Evolutionary conservation across 106 monocot genomes (phyloP), one percentile per base, ranked within the genome.

Genomic region (Gastrodia elata): DNA sequence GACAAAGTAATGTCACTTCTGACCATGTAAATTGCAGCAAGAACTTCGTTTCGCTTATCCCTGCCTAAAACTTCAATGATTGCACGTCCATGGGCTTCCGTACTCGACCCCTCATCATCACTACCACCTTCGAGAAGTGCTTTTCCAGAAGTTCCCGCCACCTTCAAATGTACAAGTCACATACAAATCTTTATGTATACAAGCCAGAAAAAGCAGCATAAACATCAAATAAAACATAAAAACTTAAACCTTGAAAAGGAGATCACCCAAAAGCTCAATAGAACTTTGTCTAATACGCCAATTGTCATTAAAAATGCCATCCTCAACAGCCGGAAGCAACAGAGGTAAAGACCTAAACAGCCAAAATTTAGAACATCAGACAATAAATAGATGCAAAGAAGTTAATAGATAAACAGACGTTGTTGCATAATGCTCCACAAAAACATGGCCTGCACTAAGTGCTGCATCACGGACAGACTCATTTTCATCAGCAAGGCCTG

Each of bases 201-300:
- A 9, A 30, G 14, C 65, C 7, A 67, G n/a, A 41, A 77, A 38
- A 25, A 16, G 18, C 5, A 58, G 55, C 0, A 27, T 16, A 28
- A 38, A 22, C 15, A 0, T 43, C 15, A 30, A 5, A 61, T 10
- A 18, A 71, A 44, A 22, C 68, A 41, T 35, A 56, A 69, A 26
- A 61, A 59, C 15, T 28, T 26, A 16, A 14, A 93, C 97, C 88
- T 98, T 98, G 82, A 98, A 98, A 67, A 98, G 91, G 40, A 98
- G 90, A 76, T 98, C 97, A 15, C 97, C 97, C 58, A 98, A 65
- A 77, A 98, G 93, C 75, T 98, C 97, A 76, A 98, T 86, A 68
- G 97, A 98, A 76, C 93, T 93, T 74, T 98, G 97, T n/a, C 97
- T 84, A 65, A 98, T 91, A 44, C 97, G 97, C 97, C 97, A 98